A percentile compares a stretch with the other conserved stretches of the same genome.
Evolutionary conservation across 148 eudicot genomes (phyloP).

Genomic region (Fagopyrum homotropicum): DNA sequence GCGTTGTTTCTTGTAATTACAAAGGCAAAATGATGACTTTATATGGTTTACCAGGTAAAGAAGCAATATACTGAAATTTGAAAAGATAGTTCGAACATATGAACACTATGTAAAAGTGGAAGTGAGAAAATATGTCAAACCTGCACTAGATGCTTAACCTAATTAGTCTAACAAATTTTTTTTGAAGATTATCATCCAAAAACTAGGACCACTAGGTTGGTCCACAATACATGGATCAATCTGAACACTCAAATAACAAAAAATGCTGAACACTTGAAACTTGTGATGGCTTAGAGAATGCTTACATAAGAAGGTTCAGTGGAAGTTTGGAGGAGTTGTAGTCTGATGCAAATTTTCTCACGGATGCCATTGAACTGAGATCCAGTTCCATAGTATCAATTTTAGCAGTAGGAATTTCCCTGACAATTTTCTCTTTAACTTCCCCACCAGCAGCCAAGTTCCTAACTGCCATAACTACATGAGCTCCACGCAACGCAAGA

Average conservation of each 20-base stretch:
- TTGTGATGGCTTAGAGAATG: neutral
- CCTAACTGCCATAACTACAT: conserved; percentile 55
- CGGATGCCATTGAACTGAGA: conserved; percentile 51
- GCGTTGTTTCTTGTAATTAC: conserved; percentile 63
- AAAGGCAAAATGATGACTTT: neutral
- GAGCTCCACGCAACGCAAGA: conserved; percentile 53
- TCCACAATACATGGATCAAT: neutral
- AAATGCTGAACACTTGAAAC: neutral
- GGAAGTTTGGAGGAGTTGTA: conserved; percentile 44
- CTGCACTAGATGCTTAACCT: neutral
- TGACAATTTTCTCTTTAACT: conserved; percentile 34
- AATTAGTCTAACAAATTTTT: neutral
- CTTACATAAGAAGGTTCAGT: conserved; percentile 51
- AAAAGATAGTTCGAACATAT: neutral
- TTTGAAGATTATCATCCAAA: neutral
- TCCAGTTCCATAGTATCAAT: conserved; percentile 58
- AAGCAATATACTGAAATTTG: neutral
- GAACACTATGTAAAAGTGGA: neutral
- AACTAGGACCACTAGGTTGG: neutral
- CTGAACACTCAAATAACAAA: neutral
- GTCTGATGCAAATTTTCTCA: conserved; percentile 46
- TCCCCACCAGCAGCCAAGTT: conserved; percentile 34
- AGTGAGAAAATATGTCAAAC: neutral
- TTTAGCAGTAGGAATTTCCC: conserved; percentile 37
- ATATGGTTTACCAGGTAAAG: neutral